Evolutionary conservation across 2,329 filamentous ascomycete genomes (phyloP).

Genomic region (Trichoderma gracile): DNA sequence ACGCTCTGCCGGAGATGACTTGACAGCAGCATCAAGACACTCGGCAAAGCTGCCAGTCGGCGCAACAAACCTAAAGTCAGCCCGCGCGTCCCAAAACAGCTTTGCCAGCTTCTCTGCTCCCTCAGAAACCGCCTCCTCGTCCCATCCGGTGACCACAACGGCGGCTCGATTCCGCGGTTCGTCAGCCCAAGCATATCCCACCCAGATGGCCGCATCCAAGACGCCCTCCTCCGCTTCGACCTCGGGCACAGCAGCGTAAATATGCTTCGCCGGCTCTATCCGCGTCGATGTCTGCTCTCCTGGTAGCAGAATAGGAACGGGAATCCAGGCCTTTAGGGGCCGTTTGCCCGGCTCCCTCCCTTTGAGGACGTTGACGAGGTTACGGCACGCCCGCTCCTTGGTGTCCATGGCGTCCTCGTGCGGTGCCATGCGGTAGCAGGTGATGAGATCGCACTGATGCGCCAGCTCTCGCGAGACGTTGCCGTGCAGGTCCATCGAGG

Average conservation of each 20-base stretch:
- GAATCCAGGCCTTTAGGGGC: slow-evolving; percentile 55
- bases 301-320: slow-evolving; percentile 52
- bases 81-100: slow-evolving; percentile 50
- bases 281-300: slow-evolving; percentile 58
- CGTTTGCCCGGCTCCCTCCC: slow-evolving; percentile 33
- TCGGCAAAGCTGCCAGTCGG: slow-evolving; percentile 49
- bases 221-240: slow-evolving; percentile 46
- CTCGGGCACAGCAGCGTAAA: slow-evolving; percentile 50
- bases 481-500: slow-evolving; percentile 58
- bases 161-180: slow-evolving; percentile 53
- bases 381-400: slow-evolving; percentile 52
- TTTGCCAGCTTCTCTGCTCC: slow-evolving; percentile 49
- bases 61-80: slow-evolving; percentile 54
- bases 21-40: slow-evolving; percentile 49
- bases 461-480: slow-evolving; percentile 53
- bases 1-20: slow-evolving; percentile 36
- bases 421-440: slow-evolving; percentile 55
- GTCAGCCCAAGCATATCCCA: slow-evolving; percentile 58
- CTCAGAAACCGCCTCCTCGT: slow-evolving; percentile 39
- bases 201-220: slow-evolving; percentile 56
- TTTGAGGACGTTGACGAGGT: slow-evolving; percentile 46
- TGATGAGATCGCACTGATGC: slow-evolving; percentile 53
- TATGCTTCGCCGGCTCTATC: slow-evolving; percentile 51
- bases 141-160: slow-evolving; percentile 55
- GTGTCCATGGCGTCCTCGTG: slow-evolving; percentile 54